Percentiles rank a stretch among this genome's conserved stretches.
Conservation (phyloP, 139 green algal species). For the Gonium pectorale region DNA sequence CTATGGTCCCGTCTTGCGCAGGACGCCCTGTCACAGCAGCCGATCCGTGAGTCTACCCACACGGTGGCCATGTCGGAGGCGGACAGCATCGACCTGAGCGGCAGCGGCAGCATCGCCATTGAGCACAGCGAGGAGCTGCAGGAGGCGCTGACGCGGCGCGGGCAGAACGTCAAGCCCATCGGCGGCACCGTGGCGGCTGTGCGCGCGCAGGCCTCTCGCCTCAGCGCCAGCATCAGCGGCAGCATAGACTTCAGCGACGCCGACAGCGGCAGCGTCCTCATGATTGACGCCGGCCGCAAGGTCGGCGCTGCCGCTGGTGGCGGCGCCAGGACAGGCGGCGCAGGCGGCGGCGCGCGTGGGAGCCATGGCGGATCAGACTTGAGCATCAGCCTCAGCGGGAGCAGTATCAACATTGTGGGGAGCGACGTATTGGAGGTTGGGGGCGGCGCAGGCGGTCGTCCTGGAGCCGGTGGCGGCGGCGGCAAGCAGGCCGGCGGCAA, state of each 20-base stretch:
- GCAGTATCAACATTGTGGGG: not conserved
- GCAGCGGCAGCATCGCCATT: constrained; percentile 11
- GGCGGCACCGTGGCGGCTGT: not conserved
- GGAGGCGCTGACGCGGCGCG: not conserved
- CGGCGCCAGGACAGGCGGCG: not conserved
- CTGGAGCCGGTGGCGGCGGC: too few species aligned
- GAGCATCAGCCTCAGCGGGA: not conserved
- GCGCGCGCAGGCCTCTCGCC: not conserved
- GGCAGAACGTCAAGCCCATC: not conserved
- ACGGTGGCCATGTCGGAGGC: not conserved
- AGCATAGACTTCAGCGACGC: not conserved
- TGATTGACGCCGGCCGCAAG: not conserved
- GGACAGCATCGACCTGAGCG: not conserved
- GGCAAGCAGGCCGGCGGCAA: too few species aligned
- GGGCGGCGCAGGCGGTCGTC: too few species aligned
- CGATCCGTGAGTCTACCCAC: constrained; percentile 20
- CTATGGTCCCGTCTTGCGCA: not conserved
- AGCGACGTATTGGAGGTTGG: too few species aligned
- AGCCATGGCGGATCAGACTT: not conserved
- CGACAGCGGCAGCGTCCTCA: not conserved
- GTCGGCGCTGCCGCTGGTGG: not conserved
- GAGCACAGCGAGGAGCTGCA: constrained; percentile 12
- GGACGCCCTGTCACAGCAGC: not conserved
- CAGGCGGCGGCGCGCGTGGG: not conserved
- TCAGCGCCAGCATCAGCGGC: not conserved